phyloP scores from a whole-genome alignment of 208 protist genomes.

The Acanthamoeba healyi region DNA sequence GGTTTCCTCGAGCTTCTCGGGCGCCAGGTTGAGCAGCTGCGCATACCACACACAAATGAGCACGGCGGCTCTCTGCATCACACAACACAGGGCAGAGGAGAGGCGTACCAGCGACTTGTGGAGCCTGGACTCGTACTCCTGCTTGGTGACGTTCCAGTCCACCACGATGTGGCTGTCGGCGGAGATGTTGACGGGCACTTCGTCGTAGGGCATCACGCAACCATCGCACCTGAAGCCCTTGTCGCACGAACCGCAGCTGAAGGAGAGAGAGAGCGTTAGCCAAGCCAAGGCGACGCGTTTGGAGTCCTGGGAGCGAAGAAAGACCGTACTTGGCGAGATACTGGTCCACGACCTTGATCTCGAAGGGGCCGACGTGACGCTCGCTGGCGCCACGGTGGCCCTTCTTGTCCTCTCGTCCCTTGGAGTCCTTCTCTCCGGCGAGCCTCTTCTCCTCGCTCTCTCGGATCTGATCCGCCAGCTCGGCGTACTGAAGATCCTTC shows the following conservation, averaged over 20 bases:
- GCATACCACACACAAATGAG: no score
- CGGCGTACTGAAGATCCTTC: background rate
- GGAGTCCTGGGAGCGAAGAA: background rate
- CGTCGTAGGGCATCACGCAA: background rate
- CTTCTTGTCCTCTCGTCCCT: background rate
- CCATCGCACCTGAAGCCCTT: background rate
- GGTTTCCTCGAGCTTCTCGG: background rate
- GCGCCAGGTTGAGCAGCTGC: constrained; percentile 6
- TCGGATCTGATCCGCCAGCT: background rate
- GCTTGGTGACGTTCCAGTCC: background rate
- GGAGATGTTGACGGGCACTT: background rate
- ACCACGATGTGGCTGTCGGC: background rate
- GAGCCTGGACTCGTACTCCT: background rate
- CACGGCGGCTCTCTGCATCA: no score
- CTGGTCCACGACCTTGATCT: constrained; percentile 17
- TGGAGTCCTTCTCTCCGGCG: background rate
- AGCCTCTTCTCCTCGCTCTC: background rate
- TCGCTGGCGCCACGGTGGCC: background rate
- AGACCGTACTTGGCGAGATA: background rate
- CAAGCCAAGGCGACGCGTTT: no score
- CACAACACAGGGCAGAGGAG: no score
- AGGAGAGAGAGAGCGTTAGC: no score
- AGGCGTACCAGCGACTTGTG: background rate
- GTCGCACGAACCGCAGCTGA: background rate
- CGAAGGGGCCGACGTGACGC: background rate